Evolutionary conservation across 495 filamentous ascomycete species (phyloP).

Genomic region (Letharia lupina): DNA sequence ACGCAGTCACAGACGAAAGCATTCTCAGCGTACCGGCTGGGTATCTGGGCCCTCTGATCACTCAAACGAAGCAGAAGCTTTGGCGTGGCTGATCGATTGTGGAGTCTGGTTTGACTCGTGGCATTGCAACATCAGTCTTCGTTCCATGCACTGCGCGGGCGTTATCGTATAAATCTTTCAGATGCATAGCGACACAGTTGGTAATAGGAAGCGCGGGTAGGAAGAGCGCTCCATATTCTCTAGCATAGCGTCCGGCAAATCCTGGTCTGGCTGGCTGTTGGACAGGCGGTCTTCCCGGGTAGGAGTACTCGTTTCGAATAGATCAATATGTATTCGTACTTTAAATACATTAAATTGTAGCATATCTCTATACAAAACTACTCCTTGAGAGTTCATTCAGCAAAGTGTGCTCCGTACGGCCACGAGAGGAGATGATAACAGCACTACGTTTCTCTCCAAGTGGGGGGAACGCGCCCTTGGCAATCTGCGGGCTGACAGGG

Average conservation of each 20-base stretch:
- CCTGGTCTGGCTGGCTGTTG: not conserved
- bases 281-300: not conserved
- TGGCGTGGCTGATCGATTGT: not conserved
- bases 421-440: not conserved
- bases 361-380: not conserved
- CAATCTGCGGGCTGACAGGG: not conserved
- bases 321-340: not conserved
- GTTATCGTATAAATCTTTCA: not conserved
- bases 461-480: not conserved
- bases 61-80: conserved; percentile 7
- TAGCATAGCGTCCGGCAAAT: not conserved
- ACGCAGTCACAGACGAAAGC: not conserved
- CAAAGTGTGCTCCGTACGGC: no score
- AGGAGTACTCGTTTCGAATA: no score
- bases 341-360: not conserved
- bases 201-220: not conserved
- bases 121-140: not conserved
- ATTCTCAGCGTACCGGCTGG: conserved; percentile 9
- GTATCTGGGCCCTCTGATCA: conserved; percentile 14
- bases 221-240: not conserved
- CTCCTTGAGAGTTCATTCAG: not conserved
- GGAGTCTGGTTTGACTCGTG: not conserved
- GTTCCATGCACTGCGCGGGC: not conserved
- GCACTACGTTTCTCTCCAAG: not conserved
- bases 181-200: not conserved